phyloP scores from a whole-genome alignment of 495 filamentous ascomycete species.

The Stereocaulon alpinum region DNA sequence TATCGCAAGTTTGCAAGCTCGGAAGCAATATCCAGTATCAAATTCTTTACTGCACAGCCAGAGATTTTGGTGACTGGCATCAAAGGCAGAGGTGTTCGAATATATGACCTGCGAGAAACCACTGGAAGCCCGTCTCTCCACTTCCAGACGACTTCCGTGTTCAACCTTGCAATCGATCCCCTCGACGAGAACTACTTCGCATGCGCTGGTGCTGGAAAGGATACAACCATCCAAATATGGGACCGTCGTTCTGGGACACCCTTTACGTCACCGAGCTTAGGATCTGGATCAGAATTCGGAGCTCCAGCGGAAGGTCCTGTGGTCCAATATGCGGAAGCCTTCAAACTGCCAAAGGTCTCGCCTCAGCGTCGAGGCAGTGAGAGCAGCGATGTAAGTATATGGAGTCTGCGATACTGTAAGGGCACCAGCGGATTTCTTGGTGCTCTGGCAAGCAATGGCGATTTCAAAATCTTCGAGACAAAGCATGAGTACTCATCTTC shows the following conservation, averaged over 20 bases:
- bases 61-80: constrained; percentile 74
- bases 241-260: constrained; percentile 62
- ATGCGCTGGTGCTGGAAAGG: constrained; percentile 60
- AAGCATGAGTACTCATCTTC: constrained; percentile 47
- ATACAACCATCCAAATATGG: constrained; percentile 74
- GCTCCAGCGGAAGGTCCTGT: constrained; percentile 34
- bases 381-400: constrained; percentile 43
- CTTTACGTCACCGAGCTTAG: constrained; percentile 32
- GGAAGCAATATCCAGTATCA: constrained; percentile 79
- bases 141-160: constrained; percentile 74
- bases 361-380: constrained; percentile 39
- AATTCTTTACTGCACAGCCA: constrained; percentile 80
- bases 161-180: constrained; percentile 84
- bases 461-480: constrained; percentile 65
- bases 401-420: constrained; percentile 70
- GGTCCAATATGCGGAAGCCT: constrained; percentile 56
- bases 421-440: constrained; percentile 64
- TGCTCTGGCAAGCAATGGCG: constrained; percentile 65
- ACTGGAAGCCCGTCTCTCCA: constrained; percentile 45
- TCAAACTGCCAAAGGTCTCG: constrained; percentile 36
- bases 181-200: constrained; percentile 91
- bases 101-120: constrained; percentile 74
- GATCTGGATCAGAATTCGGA: constrained; percentile 25
- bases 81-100: constrained; percentile 73
- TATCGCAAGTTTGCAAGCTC: constrained; percentile 65